Base-by-base conservation (phyloP, 306 rosid species). In the Malus asiatica region DNA sequence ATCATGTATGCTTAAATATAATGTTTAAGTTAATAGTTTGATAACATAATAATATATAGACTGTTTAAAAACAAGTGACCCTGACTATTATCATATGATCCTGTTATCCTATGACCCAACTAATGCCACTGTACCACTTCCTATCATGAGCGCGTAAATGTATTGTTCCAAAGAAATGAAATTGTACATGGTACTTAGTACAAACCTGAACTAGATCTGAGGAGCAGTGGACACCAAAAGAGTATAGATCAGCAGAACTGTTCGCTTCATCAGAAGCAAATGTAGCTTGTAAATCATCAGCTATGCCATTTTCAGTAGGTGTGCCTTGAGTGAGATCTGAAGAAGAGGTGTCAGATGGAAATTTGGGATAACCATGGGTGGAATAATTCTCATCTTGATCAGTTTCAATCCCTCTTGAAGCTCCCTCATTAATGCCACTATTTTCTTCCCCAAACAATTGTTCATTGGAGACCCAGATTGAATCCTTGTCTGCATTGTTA, bases 251-350 rank as follows among this genome's bases (percentile, higher is more conserved):
- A 8, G 84, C 71, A 18, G 84, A 82, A 78, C 97, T 93, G 22
- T 89, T 91, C 65, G 96, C 98, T 88, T 94, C 98, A 82, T 94
- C 97, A 63, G 86, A 90, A 53, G 93, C 81, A 81, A 89, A 81
- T 18, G 87, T 91, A 67, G 89, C 82, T 30, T 84, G 98, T 16
- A 91, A 67, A 82, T 91, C 97, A 23, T 93, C 98, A 15, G 51
- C 85, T 63, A 80, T 83, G 29, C 86, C 83, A 14, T 87, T 85
- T 42, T 89, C 89, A 9, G 88, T 73, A 0, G 93, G 89, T 27
- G 96, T 90, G 23, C 98, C 97, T 86, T 93, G 98, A 67, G 97
- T 93, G 75, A 93, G 88, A 86, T 93, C 98, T 22, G 97, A 93
- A 63, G 98, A 93, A 57, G 98, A 93, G 35, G 92, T 91, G 29